phyloP scores from a whole-genome alignment of 345 rosid species.

The Populus deltoides region DNA sequence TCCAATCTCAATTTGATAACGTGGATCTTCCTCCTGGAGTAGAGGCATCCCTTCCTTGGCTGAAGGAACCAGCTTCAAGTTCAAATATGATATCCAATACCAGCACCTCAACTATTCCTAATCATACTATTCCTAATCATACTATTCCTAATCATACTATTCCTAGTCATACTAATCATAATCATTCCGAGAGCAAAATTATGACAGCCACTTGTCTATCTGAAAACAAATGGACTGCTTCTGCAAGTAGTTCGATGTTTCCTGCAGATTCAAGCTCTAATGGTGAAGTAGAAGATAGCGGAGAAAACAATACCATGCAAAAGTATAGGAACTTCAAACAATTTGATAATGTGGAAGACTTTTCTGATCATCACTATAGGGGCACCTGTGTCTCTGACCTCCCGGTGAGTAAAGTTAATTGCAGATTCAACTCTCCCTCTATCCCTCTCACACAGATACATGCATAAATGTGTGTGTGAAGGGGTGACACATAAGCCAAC shows the following conservation, averaged over 20 bases:
- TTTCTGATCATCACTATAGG: slow-evolving; percentile 48
- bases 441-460: neutral
- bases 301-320: slow-evolving; percentile 14
- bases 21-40: slow-evolving; percentile 60
- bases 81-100: slow-evolving; percentile 8
- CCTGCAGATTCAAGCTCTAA: slow-evolving; percentile 25
- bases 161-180: neutral
- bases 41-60: slow-evolving; percentile 49
- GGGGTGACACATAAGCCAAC: no score
- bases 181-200: slow-evolving; percentile 17
- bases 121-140: neutral
- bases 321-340: slow-evolving; percentile 33
- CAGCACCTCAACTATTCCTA: slow-evolving; percentile 10
- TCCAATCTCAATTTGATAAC: slow-evolving; percentile 48
- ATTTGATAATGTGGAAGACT: slow-evolving; percentile 53
- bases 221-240: slow-evolving; percentile 19
- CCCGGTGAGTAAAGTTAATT: slow-evolving; percentile 18
- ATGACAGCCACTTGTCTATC: slow-evolving; percentile 3
- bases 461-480: no score
- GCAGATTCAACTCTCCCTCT: slow-evolving; percentile 8
- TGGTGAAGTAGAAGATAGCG: slow-evolving; percentile 20
- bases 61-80: slow-evolving; percentile 27
- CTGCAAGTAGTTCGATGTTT: slow-evolving; percentile 25
- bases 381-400: slow-evolving; percentile 17
- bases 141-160: neutral